Conservation (phyloP, 1,284 basidiomycete genomes). For the Takashimella koratensis region DNA sequence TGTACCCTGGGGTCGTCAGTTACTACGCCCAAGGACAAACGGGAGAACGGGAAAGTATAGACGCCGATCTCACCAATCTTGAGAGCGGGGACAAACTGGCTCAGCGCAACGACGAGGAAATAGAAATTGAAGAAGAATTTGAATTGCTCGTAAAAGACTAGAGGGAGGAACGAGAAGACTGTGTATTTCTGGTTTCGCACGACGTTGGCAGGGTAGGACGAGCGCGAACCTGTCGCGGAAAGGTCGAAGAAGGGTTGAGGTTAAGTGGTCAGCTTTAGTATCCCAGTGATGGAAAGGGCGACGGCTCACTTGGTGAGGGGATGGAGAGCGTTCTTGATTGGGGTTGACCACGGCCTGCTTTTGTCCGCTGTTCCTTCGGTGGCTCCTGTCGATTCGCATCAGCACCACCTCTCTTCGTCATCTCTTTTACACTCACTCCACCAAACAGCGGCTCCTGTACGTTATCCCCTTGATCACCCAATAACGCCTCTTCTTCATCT, state of each 20-base stretch:
- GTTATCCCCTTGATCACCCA: slow-evolving; percentile 12
- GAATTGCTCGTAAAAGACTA: slow-evolving; percentile 99
- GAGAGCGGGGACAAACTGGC: slow-evolving; percentile 91
- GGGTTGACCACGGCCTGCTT: no score
- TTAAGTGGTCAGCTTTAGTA: slow-evolving; percentile 1
- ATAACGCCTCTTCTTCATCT: slow-evolving; percentile 22
- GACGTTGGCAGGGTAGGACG: slow-evolving; percentile 64
- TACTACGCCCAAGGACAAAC: not conserved
- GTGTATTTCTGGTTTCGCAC: slow-evolving; percentile 99
- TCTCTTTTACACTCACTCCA: slow-evolving; percentile 4
- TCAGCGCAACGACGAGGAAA: slow-evolving; percentile 93
- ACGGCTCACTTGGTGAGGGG: not conserved
- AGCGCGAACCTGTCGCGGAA: slow-evolving; percentile 28
- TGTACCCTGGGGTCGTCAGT: slow-evolving; percentile 64
- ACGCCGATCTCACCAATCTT: slow-evolving; percentile 92
- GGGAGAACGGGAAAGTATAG: slow-evolving; percentile 62
- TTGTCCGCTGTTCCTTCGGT: no score
- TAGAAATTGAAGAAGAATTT: slow-evolving; percentile 99
- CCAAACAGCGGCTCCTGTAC: slow-evolving; percentile 14
- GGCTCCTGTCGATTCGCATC: slow-evolving; percentile 1
- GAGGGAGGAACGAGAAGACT: slow-evolving; percentile 84
- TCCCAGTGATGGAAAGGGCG: not conserved
- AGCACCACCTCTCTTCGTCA: slow-evolving; percentile 4
- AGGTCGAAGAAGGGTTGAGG: no score
- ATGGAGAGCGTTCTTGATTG: slow-evolving; percentile 41